Conservation (phyloP, 1,284 basidiomycete species). For the Malassezia furfur region DNA sequence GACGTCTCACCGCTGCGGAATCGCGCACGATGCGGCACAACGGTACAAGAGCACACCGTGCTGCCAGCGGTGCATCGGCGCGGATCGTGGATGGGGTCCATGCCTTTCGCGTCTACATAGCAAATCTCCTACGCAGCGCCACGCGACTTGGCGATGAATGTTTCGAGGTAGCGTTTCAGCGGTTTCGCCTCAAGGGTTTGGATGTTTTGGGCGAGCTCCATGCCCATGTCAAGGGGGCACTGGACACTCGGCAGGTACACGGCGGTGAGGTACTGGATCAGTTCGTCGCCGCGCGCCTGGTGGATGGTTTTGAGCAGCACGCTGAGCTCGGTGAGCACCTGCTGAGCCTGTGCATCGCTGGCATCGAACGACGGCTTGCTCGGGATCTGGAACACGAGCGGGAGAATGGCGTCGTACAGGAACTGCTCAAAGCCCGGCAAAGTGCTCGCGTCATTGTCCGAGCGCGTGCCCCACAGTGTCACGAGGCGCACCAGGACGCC, state of each 20-base stretch:
- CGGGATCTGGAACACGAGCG: slow-evolving; percentile 72
- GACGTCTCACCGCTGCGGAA: neutral
- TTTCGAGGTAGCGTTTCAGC: slow-evolving; percentile 54
- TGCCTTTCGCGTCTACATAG: neutral
- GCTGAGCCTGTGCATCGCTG: slow-evolving; percentile 64
- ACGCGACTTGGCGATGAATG: slow-evolving; percentile 26
- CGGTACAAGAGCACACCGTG: neutral
- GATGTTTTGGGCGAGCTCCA: slow-evolving; percentile 57
- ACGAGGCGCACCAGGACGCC: slow-evolving; percentile 64
- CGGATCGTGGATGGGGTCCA: neutral
- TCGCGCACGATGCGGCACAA: neutral
- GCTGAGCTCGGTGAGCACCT: slow-evolving; percentile 23
- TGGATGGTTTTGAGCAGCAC: slow-evolving; percentile 68
- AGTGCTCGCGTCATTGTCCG: slow-evolving; percentile 9
- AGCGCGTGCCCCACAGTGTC: slow-evolving; percentile 61
- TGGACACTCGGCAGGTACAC: slow-evolving; percentile 78
- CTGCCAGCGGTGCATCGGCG: neutral
- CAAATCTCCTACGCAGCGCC: slow-evolving; percentile 4
- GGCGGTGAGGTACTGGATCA: slow-evolving; percentile 66
- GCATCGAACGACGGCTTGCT: slow-evolving; percentile 71
- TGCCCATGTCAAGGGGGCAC: slow-evolving; percentile 68
- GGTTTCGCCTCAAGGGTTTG: slow-evolving; percentile 58
- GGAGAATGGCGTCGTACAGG: slow-evolving; percentile 78
- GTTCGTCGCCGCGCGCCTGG: slow-evolving; percentile 71
- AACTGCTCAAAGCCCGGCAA: slow-evolving; percentile 87